Evolutionary conservation across 768 basidiomycete genomes (phyloP), one percentile per base, ranked within the genome.

Genomic region (Mycena indigotica): DNA sequence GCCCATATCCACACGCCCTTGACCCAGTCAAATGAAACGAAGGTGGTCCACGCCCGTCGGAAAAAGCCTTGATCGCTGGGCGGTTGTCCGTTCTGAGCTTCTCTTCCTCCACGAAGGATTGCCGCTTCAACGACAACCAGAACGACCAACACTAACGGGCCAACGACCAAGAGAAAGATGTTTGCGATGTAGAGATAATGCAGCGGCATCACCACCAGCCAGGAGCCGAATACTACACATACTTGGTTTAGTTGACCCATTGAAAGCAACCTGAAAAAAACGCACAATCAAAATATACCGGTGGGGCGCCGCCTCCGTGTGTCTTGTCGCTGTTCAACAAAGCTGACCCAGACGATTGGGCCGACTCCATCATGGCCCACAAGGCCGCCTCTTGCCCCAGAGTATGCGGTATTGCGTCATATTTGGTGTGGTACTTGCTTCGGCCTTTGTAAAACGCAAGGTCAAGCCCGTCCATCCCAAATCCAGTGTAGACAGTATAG

Each of bases 351-450:
- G 84, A 83, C 3, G 78, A 82, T 50, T 77, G 71, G 0, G 84
- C 74, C 1, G 79, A 77, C 60, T 93, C 88, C 82, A 93, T 82
- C 86, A 92, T 89, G 2, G 84, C 79, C 90, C 91, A 93, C 8
- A 94, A 72, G 6, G 87, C 74, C 30, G 73, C 78, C 62, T 79
- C 76, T 13, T 79, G 76, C 0, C 85, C 86, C 2, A 75, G 67
- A 28, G 79, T 84, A 50, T 81, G 81, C 5, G 86, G 75, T 41
- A 92, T 77, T 1, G 84, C 79, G 65, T 93, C 91, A 39, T 82
- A 82, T 65, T 80, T 81, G 0, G 91, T 93, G 68, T 94, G 92
- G 62, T 93, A 93, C 59, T 78, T 80, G 58, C 87, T 85, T 40
- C 91, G 78, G 1, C 84, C 84, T 57, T 78, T 81, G 70, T 92